A percentile compares a stretch with the other conserved stretches of the same genome.
Evolutionary conservation across 192 early-diverging fungal species (phyloP).

Genomic region (Phlyctochytrium bullatum): DNA sequence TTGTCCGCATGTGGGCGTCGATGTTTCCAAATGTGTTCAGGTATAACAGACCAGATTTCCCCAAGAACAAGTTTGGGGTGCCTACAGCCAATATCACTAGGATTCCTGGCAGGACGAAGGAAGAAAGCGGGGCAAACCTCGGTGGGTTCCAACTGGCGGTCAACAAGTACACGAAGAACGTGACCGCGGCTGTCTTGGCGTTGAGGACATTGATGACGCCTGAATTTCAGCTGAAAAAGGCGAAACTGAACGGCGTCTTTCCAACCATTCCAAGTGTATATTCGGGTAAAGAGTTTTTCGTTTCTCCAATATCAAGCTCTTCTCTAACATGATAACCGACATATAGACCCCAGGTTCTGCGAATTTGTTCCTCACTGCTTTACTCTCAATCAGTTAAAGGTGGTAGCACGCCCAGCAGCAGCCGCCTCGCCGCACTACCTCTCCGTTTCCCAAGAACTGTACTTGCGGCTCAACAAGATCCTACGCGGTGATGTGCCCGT

Average conservation of each 20-base stretch:
- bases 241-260: background rate
- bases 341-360: slow-evolving; percentile 25
- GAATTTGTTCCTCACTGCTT: slow-evolving; percentile 13
- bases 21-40: background rate
- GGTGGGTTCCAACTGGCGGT: slow-evolving; percentile 32
- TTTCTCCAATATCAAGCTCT: slow-evolving; percentile 1
- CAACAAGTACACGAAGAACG: slow-evolving; percentile 17
- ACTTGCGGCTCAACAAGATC: background rate
- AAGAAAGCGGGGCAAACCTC: slow-evolving; percentile 3
- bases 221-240: background rate
- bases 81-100: background rate
- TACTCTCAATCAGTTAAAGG: slow-evolving; percentile 5
- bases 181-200: slow-evolving; percentile 4
- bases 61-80: background rate
- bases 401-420: slow-evolving; percentile 20
- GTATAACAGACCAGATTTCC: slow-evolving; percentile 2
- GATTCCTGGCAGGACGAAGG: background rate
- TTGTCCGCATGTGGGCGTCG: slow-evolving; percentile 17
- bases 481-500: background rate
- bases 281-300: background rate
- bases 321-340: no score
- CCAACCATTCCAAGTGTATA: slow-evolving; percentile 16
- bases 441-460: background rate
- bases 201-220: background rate
- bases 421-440: background rate